phyloP scores from a whole-genome alignment of 441 rosid species.

The Corymbia calophylla region DNA sequence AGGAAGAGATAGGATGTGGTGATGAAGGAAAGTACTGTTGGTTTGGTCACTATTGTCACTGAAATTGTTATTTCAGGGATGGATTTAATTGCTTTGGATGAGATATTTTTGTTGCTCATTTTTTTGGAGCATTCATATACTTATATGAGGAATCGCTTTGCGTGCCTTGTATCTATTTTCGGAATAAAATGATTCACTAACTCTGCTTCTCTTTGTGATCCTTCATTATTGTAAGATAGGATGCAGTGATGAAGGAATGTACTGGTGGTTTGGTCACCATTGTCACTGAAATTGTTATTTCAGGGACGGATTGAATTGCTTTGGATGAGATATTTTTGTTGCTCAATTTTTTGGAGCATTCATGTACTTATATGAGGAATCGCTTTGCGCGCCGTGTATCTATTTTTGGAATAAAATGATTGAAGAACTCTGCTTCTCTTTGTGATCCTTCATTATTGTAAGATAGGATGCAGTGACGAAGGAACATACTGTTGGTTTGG shows the following conservation, averaged over 20 bases:
- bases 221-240: background rate
- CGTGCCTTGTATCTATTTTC: background rate
- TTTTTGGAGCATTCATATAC: background rate
- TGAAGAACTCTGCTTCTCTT: background rate
- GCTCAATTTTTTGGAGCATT: background rate
- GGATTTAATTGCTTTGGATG: background rate
- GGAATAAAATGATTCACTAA: background rate
- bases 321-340: background rate
- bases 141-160: background rate
- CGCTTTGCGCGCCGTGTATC: background rate
- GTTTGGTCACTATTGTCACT: constrained; percentile 68
- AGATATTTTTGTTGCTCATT: background rate
- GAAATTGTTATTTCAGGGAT: background rate
- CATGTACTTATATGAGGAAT: background rate
- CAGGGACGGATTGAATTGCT: background rate
- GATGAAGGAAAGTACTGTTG: constrained; percentile 62
- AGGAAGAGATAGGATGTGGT: constrained; percentile 15
- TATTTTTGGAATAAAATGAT: background rate
- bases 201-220: background rate
- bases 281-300: constrained; percentile 30
- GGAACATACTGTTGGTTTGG: constrained; percentile 63
- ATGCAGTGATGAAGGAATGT: constrained; percentile 39
- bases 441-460: background rate
- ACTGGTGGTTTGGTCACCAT: constrained; percentile 69
- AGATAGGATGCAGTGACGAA: constrained; percentile 24